Evolutionary conservation across 2,329 filamentous ascomycete genomes (phyloP), one percentile per base, ranked within the genome.

Genomic region (Ophiocordyceps camponoti-leonardi): DNA sequence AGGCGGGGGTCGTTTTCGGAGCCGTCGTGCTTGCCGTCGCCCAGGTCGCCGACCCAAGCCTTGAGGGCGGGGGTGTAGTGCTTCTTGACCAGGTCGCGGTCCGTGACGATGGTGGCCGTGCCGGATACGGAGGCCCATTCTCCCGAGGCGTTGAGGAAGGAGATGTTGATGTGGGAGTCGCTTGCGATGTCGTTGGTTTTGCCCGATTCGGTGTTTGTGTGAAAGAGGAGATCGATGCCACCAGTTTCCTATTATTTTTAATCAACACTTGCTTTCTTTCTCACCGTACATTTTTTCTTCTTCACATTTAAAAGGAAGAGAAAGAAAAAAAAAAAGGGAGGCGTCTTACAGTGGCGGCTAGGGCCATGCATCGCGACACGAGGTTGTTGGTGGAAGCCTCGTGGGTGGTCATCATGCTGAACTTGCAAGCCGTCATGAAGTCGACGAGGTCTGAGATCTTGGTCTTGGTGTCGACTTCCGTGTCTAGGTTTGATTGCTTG

Each of bases 101-200:
- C 81, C 14, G 81, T 83, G 54, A 83, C 67, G 53, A 94, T 71
- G 23, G 65, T 67, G 1, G 84, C 80, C 1, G 68, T 71, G 44
- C 87, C 87, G n/a, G 83, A 83, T 49, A 94, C 68, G 2, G 84
- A 92, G 1, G 86, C 86, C 87, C 87, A 94, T 61, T 90, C 80
- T 53, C 86, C 85, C 2, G 76, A 75, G 51, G 64, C 62, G 60
- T 83, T 82, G 53, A 90, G 71, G 69, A 94, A 94, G 43, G 81
- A 76, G 51, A 94, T 72, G 67, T 94, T 93, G 67, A 87, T 73
- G 53, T 84, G 74, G 0, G 80, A 68, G 61, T 93, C 80, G 47
- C 69, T 68, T 47, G 75, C 69, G 40, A 94, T 72, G 57, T 94
- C 86, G 61, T 86, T 75, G 6, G 85, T 87, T 72, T 94, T 94